Evolutionary conservation across 306 rosid genomes (phyloP).

Genomic region (Ceratonia siliqua): DNA sequence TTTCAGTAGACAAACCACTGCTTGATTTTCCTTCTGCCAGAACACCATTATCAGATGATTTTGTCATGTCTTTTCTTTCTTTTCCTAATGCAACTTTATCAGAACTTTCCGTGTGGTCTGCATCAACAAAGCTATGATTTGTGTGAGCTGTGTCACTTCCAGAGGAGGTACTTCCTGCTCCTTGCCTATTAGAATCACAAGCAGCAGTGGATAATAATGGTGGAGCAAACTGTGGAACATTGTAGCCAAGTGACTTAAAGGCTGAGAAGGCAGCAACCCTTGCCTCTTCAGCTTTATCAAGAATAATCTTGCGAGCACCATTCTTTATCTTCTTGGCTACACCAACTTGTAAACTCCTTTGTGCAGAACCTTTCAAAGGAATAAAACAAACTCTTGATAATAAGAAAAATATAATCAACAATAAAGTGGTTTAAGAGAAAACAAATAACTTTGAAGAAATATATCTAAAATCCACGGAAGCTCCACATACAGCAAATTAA

Average conservation of each 20-base stretch:
- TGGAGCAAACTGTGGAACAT: slow-evolving; percentile 71
- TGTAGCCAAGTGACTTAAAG: slow-evolving; percentile 82
- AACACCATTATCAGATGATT: slow-evolving; percentile 36
- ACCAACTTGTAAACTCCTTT: slow-evolving; percentile 73
- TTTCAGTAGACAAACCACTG: slow-evolving; percentile 40
- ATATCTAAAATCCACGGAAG: background rate
- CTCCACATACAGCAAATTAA: slow-evolving; percentile 7
- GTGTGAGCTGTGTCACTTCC: slow-evolving; percentile 56
- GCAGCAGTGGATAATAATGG: slow-evolving; percentile 44
- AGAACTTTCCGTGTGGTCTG: slow-evolving; percentile 38
- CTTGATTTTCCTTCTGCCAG: slow-evolving; percentile 47
- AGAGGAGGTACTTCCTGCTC: slow-evolving; percentile 50
- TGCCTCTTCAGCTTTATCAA: slow-evolving; percentile 98
- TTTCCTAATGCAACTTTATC: slow-evolving; percentile 39
- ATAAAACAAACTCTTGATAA: slow-evolving; percentile 33
- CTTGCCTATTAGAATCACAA: slow-evolving; percentile 51
- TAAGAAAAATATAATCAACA: slow-evolving; percentile 5
- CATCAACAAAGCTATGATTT: slow-evolving; percentile 46
- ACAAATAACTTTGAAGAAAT: background rate
- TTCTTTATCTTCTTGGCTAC: slow-evolving; percentile 92
- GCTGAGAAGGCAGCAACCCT: slow-evolving; percentile 86
- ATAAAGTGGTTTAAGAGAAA: background rate
- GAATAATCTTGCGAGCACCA: slow-evolving; percentile 91
- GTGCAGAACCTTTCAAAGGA: slow-evolving; percentile 65
- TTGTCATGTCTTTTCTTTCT: slow-evolving; percentile 38